Evolutionary conservation across 306 rosid species (phyloP), one percentile per base, ranked within the genome.

Genomic region (Pyrus communis): DNA sequence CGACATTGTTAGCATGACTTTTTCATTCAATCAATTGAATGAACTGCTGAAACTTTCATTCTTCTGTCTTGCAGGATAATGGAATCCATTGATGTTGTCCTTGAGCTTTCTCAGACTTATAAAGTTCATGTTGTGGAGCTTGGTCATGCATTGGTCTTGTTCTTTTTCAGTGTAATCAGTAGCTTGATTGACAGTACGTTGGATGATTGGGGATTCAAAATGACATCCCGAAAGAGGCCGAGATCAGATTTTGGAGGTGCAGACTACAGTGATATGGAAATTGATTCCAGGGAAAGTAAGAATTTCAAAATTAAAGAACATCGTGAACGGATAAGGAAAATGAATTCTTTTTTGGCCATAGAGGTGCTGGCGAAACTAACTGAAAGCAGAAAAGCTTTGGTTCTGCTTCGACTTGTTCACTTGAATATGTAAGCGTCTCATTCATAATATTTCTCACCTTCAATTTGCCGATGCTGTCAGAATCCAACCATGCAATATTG

Each of bases 301-400:
- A 59, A 69, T 76, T 35, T 69, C 28, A 67, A 42, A 76, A 71
- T 80, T 67, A 79, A 80, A 57, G 90, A 85, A 67, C 43, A 65
- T 82, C 82, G 22, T 64, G 86, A 86, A 70, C 82, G 82, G 67
- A 58, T 87, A 76, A 76, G 89, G 85, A 87, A 77, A 82, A 75
- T 49, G 61, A 91, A 89, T 84, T 64, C 92, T 61, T 64, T 87
- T 52, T 67, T 82, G 76, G 89, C 92, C 77, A 66, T 91, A 35
- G 94, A 86, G 84, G 89, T 89, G 65, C 81, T 91, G 89, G 92
- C 78, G 65, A 86, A 84, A 75, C 82, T 91, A 54, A 86, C 88
- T 35, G 87, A 79, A 84, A 87, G 86, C 89, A 86, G 81, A 84
- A 89, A 87, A 78, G 81, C 94, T 54, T 77, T 81, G 67, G 83